Base-by-base conservation (phyloP, 1,139 yeast species). In the Kluyveromyces marxianus region DNA sequence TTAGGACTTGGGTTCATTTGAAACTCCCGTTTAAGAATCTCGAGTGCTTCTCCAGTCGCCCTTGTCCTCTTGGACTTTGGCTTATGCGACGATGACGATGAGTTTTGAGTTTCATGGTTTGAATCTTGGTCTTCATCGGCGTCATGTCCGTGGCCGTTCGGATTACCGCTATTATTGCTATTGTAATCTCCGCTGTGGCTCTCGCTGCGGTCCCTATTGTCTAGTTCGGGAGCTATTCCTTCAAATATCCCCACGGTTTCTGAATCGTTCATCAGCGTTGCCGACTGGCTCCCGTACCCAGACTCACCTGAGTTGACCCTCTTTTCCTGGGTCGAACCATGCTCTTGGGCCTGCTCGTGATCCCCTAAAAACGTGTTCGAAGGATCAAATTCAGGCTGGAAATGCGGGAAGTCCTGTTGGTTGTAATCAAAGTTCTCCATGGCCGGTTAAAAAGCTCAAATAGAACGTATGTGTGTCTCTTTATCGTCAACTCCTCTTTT, bases 11-110 rank as follows among this genome's bases (percentile, higher is more conserved):
- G 84, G 56, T 86, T 86, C 48, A 68, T 69, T 44, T 77, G 79
- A 62, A 87, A 88, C 60, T 88, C 95, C 35, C 72, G 71, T 41
- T 84, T 75, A 47, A 90, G 72, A 41, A 77, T 74, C 44, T 78
- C 83, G 45, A 89, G 70, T 24, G 85, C 92, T 57, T 84, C 94
- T 0, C 96, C 95, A 4, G 90, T 82, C 1, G 97, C 97, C 53
- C 92, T 71, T 1, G 77, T 70, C 51, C 80, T 59, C 47, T 70
- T 69, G 4, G 59, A 47, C 43, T 55, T 57, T 4, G 57, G 50
- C 25, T 48, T 49, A 30, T 39, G 14, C 7, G 37, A 28, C 7
- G 35, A n/a, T 2, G 43, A 33, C n/a, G 43, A 34, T 5, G 43
- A 7, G 33, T 40, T 21, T 4, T 25, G 25, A 5, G 33, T n/a